Percentiles rank a stretch among this genome's conserved stretches.
These are phyloP conservation scores for Saccharomycopsis sp. DNA, from an alignment of 805 yeast species.

Conservation along the genomic window DNA sequence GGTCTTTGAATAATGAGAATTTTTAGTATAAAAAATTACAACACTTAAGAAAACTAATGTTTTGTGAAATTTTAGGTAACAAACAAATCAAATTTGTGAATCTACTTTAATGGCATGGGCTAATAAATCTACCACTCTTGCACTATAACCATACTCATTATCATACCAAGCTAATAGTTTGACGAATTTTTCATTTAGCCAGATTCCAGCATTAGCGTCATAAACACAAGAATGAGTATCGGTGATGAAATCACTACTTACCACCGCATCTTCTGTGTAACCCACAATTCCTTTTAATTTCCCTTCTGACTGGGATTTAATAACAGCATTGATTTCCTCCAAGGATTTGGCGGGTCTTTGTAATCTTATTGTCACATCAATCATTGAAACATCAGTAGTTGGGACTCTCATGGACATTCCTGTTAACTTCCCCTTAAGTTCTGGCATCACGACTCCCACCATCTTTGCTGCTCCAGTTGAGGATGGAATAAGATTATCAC, in stretches of 20 bases:
- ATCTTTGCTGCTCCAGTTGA: conserved; percentile 74
- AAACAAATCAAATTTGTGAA: too few relatives aligned
- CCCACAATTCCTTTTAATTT: conserved; percentile 52
- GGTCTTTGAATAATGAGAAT: too few relatives aligned
- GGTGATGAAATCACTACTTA: conserved; percentile 58
- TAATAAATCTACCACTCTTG: conserved; percentile 70
- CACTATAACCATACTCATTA: conserved; percentile 67
- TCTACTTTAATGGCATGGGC: too few relatives aligned
- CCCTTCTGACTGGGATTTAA: conserved; percentile 52
- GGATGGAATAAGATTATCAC: conserved; percentile 66
- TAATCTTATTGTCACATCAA: conserved; percentile 59
- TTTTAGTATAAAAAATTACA: too few relatives aligned
- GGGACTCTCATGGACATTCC: conserved; percentile 71
- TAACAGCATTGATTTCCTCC: conserved; percentile 50
- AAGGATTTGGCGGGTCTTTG: conserved; percentile 41
- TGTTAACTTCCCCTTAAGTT: conserved; percentile 60
- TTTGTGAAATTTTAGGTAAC: too few relatives aligned
- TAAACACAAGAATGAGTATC: conserved; percentile 55
- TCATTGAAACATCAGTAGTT: conserved; percentile 64
- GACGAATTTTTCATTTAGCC: conserved; percentile 59
- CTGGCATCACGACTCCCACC: conserved; percentile 66
- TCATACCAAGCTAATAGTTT: conserved; percentile 67
- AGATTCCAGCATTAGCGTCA: conserved; percentile 62
- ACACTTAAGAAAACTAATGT: too few relatives aligned
- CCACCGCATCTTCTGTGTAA: conserved; percentile 65